These are phyloP conservation scores for Periconia digitata DNA, from an alignment of 2,329 filamentous ascomycete genomes.

Conservation along the genomic window DNA sequence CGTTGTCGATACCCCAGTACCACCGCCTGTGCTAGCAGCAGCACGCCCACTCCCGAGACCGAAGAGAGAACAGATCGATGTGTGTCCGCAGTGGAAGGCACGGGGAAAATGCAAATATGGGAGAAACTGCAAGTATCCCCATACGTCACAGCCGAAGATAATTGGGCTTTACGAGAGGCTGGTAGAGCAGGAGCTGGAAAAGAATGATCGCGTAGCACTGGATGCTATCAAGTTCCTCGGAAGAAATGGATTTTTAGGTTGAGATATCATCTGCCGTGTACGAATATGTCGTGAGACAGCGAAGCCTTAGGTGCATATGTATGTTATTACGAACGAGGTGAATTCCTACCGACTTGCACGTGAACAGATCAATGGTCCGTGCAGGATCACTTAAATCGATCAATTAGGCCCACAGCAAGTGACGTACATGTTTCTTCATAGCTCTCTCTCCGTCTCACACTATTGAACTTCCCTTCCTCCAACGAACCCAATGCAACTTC, in stretches of 20 bases:
- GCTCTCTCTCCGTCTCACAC: too few relatives aligned
- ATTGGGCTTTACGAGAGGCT: slow-evolving; percentile 33
- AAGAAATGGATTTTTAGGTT: slow-evolving; percentile 45
- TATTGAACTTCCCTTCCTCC: too few relatives aligned
- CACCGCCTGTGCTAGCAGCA: slow-evolving; percentile 17
- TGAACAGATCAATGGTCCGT: too few relatives aligned
- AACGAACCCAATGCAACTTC: too few relatives aligned
- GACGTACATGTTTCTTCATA: too few relatives aligned
- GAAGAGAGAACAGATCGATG: slow-evolving; percentile 9
- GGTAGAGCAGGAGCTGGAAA: slow-evolving; percentile 50
- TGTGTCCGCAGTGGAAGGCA: slow-evolving; percentile 29
- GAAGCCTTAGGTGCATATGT: too few relatives aligned
- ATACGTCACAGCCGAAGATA: slow-evolving; percentile 23
- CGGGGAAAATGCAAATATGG: slow-evolving; percentile 31
- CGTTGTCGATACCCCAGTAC: slow-evolving; percentile 12
- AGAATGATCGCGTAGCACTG: slow-evolving; percentile 46
- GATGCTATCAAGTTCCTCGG: slow-evolving; percentile 52
- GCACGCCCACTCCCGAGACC: slow-evolving; percentile 2
- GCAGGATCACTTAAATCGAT: too few relatives aligned
- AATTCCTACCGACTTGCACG: too few relatives aligned
- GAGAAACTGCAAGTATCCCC: slow-evolving; percentile 26
- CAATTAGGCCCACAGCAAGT: too few relatives aligned
- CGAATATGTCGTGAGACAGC: too few relatives aligned
- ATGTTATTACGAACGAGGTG: too few relatives aligned
- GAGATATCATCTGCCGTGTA: too few relatives aligned